phyloP scores from a whole-genome alignment of 495 filamentous ascomycete genomes.

The Melanomma pulvis-pyrius region DNA sequence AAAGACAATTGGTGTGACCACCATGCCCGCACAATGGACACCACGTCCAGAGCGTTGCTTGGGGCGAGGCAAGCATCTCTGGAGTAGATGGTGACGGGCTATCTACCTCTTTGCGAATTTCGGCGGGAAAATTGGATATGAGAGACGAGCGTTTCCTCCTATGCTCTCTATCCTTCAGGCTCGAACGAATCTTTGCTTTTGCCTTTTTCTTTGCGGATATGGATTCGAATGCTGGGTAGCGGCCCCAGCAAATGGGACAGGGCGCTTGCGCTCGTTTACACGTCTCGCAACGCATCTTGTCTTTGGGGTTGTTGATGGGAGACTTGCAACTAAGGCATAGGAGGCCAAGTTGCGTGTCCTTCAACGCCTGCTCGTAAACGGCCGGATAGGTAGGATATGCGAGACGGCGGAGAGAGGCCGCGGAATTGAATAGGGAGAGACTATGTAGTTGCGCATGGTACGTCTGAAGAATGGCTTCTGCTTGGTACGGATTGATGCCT shows the following conservation, averaged over 20 bases:
- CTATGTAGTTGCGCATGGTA: constrained; percentile 47
- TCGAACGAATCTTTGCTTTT: constrained; percentile 24
- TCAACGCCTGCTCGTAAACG: constrained; percentile 45
- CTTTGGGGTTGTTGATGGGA: constrained; percentile 40
- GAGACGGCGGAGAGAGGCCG: constrained; percentile 42
- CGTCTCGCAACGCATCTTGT: constrained; percentile 40
- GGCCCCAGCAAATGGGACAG: constrained; percentile 45
- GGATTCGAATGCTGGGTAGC: constrained; percentile 41
- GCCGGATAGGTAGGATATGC: constrained; percentile 44
- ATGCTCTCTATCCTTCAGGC: constrained; percentile 15
- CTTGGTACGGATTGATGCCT: constrained; percentile 45
- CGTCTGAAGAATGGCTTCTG: constrained; percentile 45
- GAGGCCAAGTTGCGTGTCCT: constrained; percentile 41
- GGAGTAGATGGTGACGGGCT: constrained; percentile 21
- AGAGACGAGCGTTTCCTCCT: constrained; percentile 29
- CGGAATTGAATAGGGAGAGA: constrained; percentile 39
- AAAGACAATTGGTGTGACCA: constrained; percentile 42
- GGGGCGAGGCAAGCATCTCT: constrained; percentile 7
- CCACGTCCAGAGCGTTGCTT: constrained; percentile 37
- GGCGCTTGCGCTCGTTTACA: constrained; percentile 40
- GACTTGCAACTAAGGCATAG: constrained; percentile 43
- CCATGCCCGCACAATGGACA: constrained; percentile 46
- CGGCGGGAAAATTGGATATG: background rate
- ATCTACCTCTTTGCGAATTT: background rate
- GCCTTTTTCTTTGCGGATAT: constrained; percentile 24